Base-by-base conservation (phyloP, 768 basidiomycete genomes). In the Rhodosporidiobolus sp. region DNA sequence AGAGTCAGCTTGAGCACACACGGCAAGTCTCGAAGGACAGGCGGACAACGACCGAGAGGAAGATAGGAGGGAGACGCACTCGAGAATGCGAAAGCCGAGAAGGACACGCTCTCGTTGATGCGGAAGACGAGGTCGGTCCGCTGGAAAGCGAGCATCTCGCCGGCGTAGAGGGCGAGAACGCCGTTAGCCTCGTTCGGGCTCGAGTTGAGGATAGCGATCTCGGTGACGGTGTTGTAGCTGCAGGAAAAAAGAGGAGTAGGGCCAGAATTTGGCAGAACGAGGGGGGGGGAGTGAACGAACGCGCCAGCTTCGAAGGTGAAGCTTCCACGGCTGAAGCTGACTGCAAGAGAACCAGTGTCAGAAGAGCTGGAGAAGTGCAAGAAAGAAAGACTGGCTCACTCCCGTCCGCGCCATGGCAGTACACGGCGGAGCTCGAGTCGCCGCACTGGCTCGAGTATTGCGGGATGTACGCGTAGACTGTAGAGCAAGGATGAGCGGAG, bases 381-480 rank as follows among this genome's bases (percentile, higher is more conserved):
- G 34, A 38, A 43, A 30, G 6, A 20, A 12, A 45, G 30, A 11
- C n/a, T n/a, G 14, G 26, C 65, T 38, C 24, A 66, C 70, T 50
- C 0, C 66, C 71, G 26, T 53, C 11, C 0, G n/a, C 45, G 43
- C 45, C 56, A 46, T 72, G 71, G 38, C 71, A 72, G 14, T 14
- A 17, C 4, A 63, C 55, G 26, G 24, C 53, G 4, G 14, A n/a
- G 22, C 1, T 28, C 17, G 4, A 14, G 0, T 49, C 57, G 5
- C 16, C 24, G 65, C 71, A 72, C 1, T 46, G 32, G 0, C 66
- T 56, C 2, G 35, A 32, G 52, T 67, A 72, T 0, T 12, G 17
- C 22, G 71, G 71, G 24, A 72, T 26, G 52, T 72, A 72, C 7
- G 24, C 52, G 35, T 72, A 72, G 19, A 63, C 65, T 65, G 64